Base-by-base conservation (phyloP, 2,329 filamentous ascomycete genomes). In the Cucurbitaria berberidis region DNA sequence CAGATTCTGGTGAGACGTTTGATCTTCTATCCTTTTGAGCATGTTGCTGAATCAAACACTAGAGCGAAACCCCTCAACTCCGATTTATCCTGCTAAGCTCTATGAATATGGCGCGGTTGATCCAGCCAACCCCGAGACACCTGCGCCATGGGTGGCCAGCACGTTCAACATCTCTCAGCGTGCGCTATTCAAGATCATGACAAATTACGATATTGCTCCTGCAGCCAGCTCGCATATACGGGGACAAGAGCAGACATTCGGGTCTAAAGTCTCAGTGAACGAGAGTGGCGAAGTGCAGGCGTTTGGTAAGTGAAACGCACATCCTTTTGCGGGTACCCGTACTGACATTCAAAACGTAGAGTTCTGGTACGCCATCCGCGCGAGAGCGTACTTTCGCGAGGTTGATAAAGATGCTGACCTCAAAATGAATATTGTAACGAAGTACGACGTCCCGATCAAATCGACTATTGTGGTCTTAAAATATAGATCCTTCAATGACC, bases 181-280 rank as follows among this genome's bases (percentile, higher is more conserved):
- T 11, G 34, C 52, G 4, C 48, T 55, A 2, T 30, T 51, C 15
- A 41, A 49, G 22, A 42, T 55, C 26, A 15, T 53, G 19, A 48
- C 42, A 3, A 30, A 26, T 21, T 59, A 59, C 39, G 42, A 59
- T 32, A 55, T 53, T 34, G 48, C 52, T 8, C 48, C 55, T 0
- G 55, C 44, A 5, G 29, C 45, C 8, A 51, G 44, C 19, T 55
- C 55, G 1, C 55, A 59, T n/a, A 53, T 59, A n/a, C 43, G 52
- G 19, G 52, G 55, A 6, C 52, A 59, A 39, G 55, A 59, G 29
- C 52, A 59, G 35, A 55, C 50, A 2, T 58, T 59, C 29, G 52
- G 55, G 10, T 46, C 55, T 9, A 22, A 52, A 18, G 48, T 43
- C n/a, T 42, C 24, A 4, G 53, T 47, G 11, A 36, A 53, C n/a